phyloP scores from a whole-genome alignment of 306 rosid species.

The Spatholobus suberectus region DNA sequence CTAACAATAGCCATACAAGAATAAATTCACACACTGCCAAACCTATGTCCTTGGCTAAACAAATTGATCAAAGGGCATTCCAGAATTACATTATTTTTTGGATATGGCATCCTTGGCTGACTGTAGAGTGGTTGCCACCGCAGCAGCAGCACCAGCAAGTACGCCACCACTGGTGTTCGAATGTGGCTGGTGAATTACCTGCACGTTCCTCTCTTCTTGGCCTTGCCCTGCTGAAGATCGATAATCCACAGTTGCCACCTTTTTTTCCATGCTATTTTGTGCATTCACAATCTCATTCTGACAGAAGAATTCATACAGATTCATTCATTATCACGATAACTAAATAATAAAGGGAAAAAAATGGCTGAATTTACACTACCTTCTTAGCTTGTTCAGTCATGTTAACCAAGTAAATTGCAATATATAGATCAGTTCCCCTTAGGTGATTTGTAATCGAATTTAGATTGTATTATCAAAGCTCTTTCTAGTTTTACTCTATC shows the following conservation, averaged over 20 bases:
- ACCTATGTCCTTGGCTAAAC: slow-evolving; percentile 8
- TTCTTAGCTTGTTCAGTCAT: slow-evolving; percentile 55
- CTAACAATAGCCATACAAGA: background rate
- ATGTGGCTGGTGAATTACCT: slow-evolving; percentile 60
- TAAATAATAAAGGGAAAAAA: background rate
- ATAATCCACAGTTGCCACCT: slow-evolving; percentile 62
- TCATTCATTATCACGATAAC: background rate
- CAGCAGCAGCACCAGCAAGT: slow-evolving; percentile 60
- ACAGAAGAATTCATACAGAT: slow-evolving; percentile 9
- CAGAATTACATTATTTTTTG: slow-evolving; percentile 32
- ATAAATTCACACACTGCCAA: background rate
- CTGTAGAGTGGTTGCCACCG: slow-evolving; percentile 57
- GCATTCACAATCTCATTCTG: slow-evolving; percentile 46
- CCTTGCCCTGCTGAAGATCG: slow-evolving; percentile 59
- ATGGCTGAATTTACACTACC: slow-evolving; percentile 46
- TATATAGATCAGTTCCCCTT: background rate
- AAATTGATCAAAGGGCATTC: background rate
- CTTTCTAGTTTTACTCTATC: background rate
- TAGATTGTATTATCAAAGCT: background rate
- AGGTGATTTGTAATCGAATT: slow-evolving; percentile 24
- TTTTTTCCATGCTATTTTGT: slow-evolving; percentile 42
- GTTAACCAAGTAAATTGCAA: slow-evolving; percentile 19
- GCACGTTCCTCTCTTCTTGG: slow-evolving; percentile 53
- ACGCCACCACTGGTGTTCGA: slow-evolving; percentile 58
- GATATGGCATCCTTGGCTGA: slow-evolving; percentile 68